phyloP scores from a whole-genome alignment of 768 basidiomycete genomes.

The Boletus speciosus region DNA sequence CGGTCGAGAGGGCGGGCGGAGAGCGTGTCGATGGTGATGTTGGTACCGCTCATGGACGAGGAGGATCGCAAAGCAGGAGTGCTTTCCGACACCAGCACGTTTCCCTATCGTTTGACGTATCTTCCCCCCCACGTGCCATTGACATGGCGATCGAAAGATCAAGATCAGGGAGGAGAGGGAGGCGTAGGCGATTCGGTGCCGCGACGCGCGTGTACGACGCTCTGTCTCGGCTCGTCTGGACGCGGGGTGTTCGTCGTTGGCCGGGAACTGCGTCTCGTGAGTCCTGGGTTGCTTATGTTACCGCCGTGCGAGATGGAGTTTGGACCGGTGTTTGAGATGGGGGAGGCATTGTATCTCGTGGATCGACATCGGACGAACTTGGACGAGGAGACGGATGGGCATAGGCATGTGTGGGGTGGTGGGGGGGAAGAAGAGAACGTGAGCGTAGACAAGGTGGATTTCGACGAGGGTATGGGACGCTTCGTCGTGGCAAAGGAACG shows the following conservation, averaged over 20 bases:
- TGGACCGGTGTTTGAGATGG: conserved; percentile 28
- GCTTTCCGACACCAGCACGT: not conserved
- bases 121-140: conserved; percentile 6
- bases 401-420: not conserved
- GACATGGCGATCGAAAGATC: not conserved
- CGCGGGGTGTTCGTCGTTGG: conserved; percentile 28
- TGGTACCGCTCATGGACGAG: conserved; percentile 18
- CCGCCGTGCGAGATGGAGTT: conserved; percentile 30
- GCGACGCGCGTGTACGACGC: conserved; percentile 9
- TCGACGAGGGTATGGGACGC: conserved; percentile 31
- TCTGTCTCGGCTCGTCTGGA: conserved; percentile 27
- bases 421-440: not conserved
- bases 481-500: conserved; percentile 25
- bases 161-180: not conserved
- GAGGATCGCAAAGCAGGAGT: not conserved
- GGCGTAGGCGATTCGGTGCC: not conserved
- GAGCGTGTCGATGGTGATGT: conserved; percentile 23
- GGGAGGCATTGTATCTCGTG: conserved; percentile 16
- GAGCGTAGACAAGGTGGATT: conserved; percentile 24
- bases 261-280: conserved; percentile 21
- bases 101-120: conserved; percentile 21
- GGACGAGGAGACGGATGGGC: not conserved
- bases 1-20: conserved; percentile 11
- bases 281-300: conserved; percentile 22
- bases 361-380: not conserved